Evolutionary conservation across 805 yeast species (phyloP).

Genomic region (Vanderwaltozyma tropicalis): DNA sequence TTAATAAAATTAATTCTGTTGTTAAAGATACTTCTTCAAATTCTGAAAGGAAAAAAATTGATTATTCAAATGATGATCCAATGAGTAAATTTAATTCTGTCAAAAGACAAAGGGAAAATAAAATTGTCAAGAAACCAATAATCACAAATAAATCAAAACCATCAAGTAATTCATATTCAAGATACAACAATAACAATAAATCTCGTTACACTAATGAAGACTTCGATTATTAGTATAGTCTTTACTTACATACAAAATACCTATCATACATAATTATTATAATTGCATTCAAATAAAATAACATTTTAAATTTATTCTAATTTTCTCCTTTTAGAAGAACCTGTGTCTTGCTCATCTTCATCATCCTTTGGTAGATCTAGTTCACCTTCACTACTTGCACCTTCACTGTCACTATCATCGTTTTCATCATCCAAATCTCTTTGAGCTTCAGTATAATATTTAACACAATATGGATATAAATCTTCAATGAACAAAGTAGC

Average conservation of each 20-base stretch:
- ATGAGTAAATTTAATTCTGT: slow-evolving; percentile 15
- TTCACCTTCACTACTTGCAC: slow-evolving; percentile 11
- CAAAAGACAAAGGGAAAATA: neutral
- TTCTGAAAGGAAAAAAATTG: slow-evolving; percentile 3
- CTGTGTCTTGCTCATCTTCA: slow-evolving; percentile 2
- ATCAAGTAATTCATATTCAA: neutral
- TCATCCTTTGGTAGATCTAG: slow-evolving; percentile 6
- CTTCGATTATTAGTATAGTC: no score
- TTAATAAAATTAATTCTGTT: neutral
- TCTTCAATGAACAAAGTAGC: slow-evolving; percentile 69
- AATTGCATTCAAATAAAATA: neutral
- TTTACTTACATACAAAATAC: neutral
- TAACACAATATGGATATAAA: slow-evolving; percentile 74
- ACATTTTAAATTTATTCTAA: neutral
- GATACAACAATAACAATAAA: neutral
- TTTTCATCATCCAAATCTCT: slow-evolving; percentile 52
- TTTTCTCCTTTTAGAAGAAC: slow-evolving; percentile 2
- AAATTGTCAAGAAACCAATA: neutral
- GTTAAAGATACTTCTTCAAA: neutral
- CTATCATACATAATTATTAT: neutral
- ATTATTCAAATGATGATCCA: slow-evolving; percentile 21
- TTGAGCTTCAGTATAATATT: slow-evolving; percentile 67
- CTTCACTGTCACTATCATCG: slow-evolving; percentile 36
- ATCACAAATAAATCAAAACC: neutral
- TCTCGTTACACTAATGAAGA: neutral